A percentile compares a stretch with the other conserved stretches of the same genome.
phyloP scores from a whole-genome alignment of 495 filamentous ascomycete genomes.

The Penicillium ochrochloron region DNA sequence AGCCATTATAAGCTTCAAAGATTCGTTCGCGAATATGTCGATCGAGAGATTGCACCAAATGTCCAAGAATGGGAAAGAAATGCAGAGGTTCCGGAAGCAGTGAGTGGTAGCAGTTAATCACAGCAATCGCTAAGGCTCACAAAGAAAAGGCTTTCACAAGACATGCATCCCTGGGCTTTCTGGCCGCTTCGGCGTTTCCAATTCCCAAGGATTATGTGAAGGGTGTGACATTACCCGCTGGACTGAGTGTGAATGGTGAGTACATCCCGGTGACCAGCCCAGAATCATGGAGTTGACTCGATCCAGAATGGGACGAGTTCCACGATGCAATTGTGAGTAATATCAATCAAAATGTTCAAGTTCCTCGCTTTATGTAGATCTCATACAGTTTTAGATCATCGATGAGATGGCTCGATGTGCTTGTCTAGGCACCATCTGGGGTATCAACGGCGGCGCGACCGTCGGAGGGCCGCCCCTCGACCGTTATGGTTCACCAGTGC shows the following conservation, averaged over 20 bases:
- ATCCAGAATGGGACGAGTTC: constrained; percentile 24
- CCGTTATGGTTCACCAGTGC: constrained; percentile 17
- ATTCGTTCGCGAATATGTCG: constrained; percentile 67
- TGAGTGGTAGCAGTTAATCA: not conserved
- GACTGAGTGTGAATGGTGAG: constrained; percentile 22
- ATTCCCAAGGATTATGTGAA: constrained; percentile 18
- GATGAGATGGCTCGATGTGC: constrained; percentile 25
- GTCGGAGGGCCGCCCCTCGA: constrained; percentile 23
- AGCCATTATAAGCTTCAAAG: constrained; percentile 64
- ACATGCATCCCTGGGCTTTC: constrained; percentile 21
- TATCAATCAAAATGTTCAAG: not conserved
- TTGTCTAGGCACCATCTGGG: constrained; percentile 23
- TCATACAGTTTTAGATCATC: constrained; percentile 11
- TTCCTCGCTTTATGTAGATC: too few relatives aligned
- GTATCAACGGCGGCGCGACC: constrained; percentile 25
- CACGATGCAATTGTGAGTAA: constrained; percentile 20
- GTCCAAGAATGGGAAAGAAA: constrained; percentile 64
- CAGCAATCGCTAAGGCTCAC: not conserved
- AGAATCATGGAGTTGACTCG: not conserved
- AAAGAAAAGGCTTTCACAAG: constrained; percentile 21
- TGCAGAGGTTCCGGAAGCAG: constrained; percentile 15
- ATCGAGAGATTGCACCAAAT: constrained; percentile 64
- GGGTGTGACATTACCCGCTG: constrained; percentile 21
- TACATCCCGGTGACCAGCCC: not conserved
- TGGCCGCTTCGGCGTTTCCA: constrained; percentile 24